Conservation (phyloP, 2,329 filamentous ascomycete species). For the Phialemoniopsis sp. region DNA sequence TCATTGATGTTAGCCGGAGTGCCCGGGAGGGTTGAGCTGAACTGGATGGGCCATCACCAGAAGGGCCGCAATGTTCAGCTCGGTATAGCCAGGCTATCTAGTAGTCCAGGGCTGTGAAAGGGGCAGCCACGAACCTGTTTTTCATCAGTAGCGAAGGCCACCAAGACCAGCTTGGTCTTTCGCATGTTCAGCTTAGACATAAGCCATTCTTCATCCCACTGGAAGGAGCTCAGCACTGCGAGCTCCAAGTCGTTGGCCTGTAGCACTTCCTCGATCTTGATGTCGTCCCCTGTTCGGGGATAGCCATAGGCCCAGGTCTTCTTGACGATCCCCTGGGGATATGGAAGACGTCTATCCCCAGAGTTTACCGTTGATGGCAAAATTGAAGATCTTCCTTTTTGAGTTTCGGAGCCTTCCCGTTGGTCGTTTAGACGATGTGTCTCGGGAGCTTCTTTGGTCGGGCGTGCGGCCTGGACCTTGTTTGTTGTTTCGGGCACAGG, state of each 20-base stretch:
- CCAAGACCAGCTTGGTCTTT: conserved; percentile 58
- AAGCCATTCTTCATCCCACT: conserved; percentile 81
- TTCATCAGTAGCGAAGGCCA: conserved; percentile 51
- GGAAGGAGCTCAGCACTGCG: conserved; percentile 80
- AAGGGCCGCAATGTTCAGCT: neutral
- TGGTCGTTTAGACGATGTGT: too few species aligned
- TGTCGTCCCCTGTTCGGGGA: conserved; percentile 61
- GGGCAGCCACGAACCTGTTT: conserved; percentile 37
- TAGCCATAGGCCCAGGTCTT: conserved; percentile 73
- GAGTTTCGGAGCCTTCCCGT: too few species aligned
- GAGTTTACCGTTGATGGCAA: too few species aligned
- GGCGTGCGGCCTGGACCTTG: too few species aligned
- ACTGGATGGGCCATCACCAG: neutral
- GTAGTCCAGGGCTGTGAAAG: neutral
- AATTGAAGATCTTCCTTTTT: too few species aligned
- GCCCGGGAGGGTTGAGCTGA: too few species aligned
- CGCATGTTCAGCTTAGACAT: conserved; percentile 62
- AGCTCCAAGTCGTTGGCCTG: conserved; percentile 68
- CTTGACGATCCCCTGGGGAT: conserved; percentile 63
- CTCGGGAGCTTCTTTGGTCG: too few species aligned
- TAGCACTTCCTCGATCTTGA: conserved; percentile 84
- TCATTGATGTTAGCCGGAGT: neutral
- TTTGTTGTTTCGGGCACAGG: too few species aligned
- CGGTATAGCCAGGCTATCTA: neutral
- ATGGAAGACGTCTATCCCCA: conserved; percentile 25